phyloP scores from a whole-genome alignment of 1,139 yeast genomes.

The Pichia sp. region DNA sequence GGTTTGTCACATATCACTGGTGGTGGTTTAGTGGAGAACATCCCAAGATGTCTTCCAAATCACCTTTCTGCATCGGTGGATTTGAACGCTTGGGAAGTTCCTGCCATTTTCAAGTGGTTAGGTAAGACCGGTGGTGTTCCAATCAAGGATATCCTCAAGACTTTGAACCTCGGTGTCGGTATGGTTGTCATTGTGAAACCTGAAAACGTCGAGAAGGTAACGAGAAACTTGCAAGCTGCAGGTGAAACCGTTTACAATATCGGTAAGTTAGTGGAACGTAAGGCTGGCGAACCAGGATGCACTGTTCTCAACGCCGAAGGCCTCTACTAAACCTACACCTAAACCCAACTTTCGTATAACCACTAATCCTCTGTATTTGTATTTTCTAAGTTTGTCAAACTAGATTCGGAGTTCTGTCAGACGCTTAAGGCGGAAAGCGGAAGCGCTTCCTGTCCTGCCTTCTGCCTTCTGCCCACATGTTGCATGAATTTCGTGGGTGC shows the following conservation, averaged over 20 bases:
- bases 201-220: conserved; percentile 54
- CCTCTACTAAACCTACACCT: too few species aligned
- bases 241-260: conserved; percentile 77
- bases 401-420: conserved; percentile 30
- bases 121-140: conserved; percentile 92
- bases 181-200: conserved; percentile 81
- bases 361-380: too few species aligned
- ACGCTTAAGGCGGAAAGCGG: too few species aligned
- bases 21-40: conserved; percentile 94
- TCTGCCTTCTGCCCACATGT: too few species aligned
- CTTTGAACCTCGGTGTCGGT: conserved; percentile 94
- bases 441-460: too few species aligned
- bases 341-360: too few species aligned
- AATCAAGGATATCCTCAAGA: conserved; percentile 71
- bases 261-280: conserved; percentile 60
- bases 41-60: conserved; percentile 89
- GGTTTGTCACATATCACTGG: conserved; percentile 98
- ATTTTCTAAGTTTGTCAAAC: too few species aligned
- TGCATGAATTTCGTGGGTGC: too few species aligned
- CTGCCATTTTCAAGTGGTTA: conserved; percentile 88
- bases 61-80: conserved; percentile 76
- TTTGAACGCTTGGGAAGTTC: conserved; percentile 73
- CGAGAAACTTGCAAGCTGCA: conserved; percentile 45
- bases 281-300: conserved; percentile 53
- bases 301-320: conserved; percentile 53